Evolutionary conservation across 2,329 filamentous ascomycete species (phyloP), one percentile per base, ranked within the genome.

Genomic region (Rutstroemia sp.): DNA sequence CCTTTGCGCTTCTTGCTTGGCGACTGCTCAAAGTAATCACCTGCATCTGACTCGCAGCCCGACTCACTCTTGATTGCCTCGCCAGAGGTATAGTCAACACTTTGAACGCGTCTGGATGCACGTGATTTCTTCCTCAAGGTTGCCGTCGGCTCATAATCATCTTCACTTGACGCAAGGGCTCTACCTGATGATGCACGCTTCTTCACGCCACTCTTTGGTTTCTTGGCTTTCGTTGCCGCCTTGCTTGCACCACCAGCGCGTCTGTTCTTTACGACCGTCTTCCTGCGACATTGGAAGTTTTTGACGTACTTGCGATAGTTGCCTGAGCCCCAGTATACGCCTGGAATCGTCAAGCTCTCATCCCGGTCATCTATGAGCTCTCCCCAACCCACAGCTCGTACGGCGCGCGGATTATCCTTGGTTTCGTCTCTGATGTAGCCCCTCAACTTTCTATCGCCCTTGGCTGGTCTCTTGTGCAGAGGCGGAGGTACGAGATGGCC

Each of bases 401-500:
- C 58, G 1, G 51, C 47, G 5, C 41, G 54, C 7, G 60, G 52
- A 12, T 52, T 50, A 0, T 58, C 47, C 2, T 39, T 37, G n/a
- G 52, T 21, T 39, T 59, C 23, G 25, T 68, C 65, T 4, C 67
- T 62, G 12, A 63, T 51, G 37, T 63, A 64, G 1, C 65, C 66
- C 5, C 67, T 61, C 47, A 67, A 52, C 1, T 45, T 55, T 2
- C 53, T 27, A 49, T 64, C 54, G 10, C 53, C 18, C 1, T 23
- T 27, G 14, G 27, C 10, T 4, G 39, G 21, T 5, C 52, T 55
- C 51, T 64, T 67, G 8, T 61, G 62, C 7, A 65, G 42, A 2
- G 57, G 41, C 4, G 67, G 67, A n/a, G 67, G 67, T 19, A 68
- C 64, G 50, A 69, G 49, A 37, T 68, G 66, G 3, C 67, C 67